Evolutionary conservation across 805 yeast species (phyloP).

Genomic region (Clavispora santaluciae): DNA sequence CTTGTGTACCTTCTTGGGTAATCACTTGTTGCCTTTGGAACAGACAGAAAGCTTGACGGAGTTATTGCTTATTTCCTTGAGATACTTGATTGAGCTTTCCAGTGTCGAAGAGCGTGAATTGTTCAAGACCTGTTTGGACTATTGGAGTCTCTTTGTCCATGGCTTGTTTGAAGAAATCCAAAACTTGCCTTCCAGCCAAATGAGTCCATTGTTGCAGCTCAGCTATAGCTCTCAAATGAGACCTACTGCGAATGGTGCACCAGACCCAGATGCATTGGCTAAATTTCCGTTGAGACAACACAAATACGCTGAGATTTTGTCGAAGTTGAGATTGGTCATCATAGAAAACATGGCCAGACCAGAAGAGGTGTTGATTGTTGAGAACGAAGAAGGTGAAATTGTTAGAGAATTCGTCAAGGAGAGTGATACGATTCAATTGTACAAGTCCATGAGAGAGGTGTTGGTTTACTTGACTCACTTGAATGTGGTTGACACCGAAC

Average conservation of each 20-base stretch:
- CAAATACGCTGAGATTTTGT: slow-evolving; percentile 69
- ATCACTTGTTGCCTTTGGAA: slow-evolving; percentile 67
- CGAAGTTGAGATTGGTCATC: slow-evolving; percentile 84
- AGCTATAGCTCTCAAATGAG: slow-evolving; percentile 38
- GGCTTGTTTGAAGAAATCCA: slow-evolving; percentile 83
- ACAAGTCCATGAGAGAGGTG: slow-evolving; percentile 94
- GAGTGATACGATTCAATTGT: slow-evolving; percentile 92
- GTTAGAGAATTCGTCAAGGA: slow-evolving; percentile 96
- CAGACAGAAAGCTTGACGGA: slow-evolving; percentile 46
- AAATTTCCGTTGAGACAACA: slow-evolving; percentile 82
- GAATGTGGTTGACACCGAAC: slow-evolving; percentile 90
- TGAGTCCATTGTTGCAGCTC: slow-evolving; percentile 74
- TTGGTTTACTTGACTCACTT: slow-evolving; percentile 92
- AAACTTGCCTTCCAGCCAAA: slow-evolving; percentile 63
- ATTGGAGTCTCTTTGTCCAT: slow-evolving; percentile 85
- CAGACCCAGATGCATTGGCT: slow-evolving; percentile 74
- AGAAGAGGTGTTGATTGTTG: slow-evolving; percentile 94
- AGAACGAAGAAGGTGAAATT: slow-evolving; percentile 98
- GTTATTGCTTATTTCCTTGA: slow-evolving; percentile 66
- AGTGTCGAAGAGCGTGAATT: slow-evolving; percentile 92
- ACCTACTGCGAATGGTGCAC: slow-evolving; percentile 63
- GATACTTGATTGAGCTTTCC: slow-evolving; percentile 78
- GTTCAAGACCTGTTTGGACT: slow-evolving; percentile 92
- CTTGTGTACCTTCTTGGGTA: slow-evolving; percentile 74
- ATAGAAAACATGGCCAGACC: slow-evolving; percentile 98